Conservation (phyloP, 2,329 filamentous ascomycete species). For the Fusarium nelsonii region DNA sequence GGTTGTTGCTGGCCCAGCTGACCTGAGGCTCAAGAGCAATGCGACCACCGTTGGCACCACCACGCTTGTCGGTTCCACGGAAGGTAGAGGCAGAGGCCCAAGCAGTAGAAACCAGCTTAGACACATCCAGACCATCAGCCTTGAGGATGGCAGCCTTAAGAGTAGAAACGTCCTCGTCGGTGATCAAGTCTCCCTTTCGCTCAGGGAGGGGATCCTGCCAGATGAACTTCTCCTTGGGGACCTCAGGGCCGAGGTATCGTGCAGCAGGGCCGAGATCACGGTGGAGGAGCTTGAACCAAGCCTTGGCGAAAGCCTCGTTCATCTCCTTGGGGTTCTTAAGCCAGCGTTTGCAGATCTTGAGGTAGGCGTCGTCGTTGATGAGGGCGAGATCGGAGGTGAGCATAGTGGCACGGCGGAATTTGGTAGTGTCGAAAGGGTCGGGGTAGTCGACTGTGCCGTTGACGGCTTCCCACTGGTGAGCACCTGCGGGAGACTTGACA, state of each 20-base stretch:
- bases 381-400: conserved; percentile 80
- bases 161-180: conserved; percentile 70
- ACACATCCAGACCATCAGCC: conserved; percentile 66
- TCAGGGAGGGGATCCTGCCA: conserved; percentile 82
- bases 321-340: conserved; percentile 76
- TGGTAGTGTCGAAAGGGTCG: conserved; percentile 75
- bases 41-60: conserved; percentile 83
- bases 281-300: conserved; percentile 88
- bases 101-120: conserved; percentile 73
- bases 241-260: conserved; percentile 80
- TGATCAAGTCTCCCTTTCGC: conserved; percentile 68
- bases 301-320: conserved; percentile 75
- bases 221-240: conserved; percentile 74
- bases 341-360: conserved; percentile 81
- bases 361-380: conserved; percentile 77
- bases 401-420: conserved; percentile 83
- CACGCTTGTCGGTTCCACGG: conserved; percentile 83
- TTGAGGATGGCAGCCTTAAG: conserved; percentile 78
- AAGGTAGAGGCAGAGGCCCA: conserved; percentile 79
- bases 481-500: conserved; percentile 79
- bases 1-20: conserved; percentile 81
- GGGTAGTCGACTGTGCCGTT: conserved; percentile 75
- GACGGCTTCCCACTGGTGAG: conserved; percentile 80
- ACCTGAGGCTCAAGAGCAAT: conserved; percentile 80
- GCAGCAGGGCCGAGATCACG: conserved; percentile 80